Conservation (phyloP, 1,284 basidiomycete genomes). For the Sporisorium scitamineum region DNA sequence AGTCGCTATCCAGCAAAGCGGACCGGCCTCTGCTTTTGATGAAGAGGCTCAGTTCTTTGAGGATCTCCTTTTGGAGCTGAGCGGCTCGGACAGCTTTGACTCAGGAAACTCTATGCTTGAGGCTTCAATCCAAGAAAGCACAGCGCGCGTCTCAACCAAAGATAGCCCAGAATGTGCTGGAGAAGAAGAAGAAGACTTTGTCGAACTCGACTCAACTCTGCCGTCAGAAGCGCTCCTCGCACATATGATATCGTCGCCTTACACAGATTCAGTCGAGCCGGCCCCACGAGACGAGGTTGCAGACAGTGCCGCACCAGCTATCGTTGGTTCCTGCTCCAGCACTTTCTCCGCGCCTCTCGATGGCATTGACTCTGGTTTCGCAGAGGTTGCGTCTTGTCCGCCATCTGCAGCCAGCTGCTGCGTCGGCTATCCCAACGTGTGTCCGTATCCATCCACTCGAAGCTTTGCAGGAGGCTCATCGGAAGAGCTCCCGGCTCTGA, state of each 20-base stretch:
- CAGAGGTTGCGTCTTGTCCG: slow-evolving; percentile 25
- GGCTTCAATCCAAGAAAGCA: background rate
- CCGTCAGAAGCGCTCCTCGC: background rate
- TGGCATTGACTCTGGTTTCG: slow-evolving; percentile 34
- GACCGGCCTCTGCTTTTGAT: slow-evolving; percentile 5
- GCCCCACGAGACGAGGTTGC: background rate
- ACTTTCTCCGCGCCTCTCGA: slow-evolving; percentile 3
- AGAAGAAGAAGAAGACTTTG: slow-evolving; percentile 23
- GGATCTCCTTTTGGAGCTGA: slow-evolving; percentile 42
- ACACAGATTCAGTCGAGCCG: background rate
- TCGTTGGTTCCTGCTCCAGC: slow-evolving; percentile 23
- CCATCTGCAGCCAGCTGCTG: slow-evolving; percentile 35
- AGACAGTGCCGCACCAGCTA: background rate
- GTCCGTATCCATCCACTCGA: slow-evolving; percentile 33
- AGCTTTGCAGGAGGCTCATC: slow-evolving; percentile 25
- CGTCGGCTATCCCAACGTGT: slow-evolving; percentile 45
- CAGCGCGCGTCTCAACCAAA: background rate
- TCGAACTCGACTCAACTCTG: slow-evolving; percentile 26
- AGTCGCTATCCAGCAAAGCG: background rate
- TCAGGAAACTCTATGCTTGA: slow-evolving; percentile 1
- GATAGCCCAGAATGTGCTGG: background rate
- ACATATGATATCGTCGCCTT: background rate
- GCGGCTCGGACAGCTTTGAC: slow-evolving; percentile 14
- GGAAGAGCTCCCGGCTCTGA: slow-evolving; percentile 48
- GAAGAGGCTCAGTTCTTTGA: slow-evolving; percentile 52